Percentiles rank a stretch among this genome's conserved stretches.
These are phyloP conservation scores for Rhodotorula sp. DNA, from an alignment of 1,284 basidiomycete genomes.

Conservation along the genomic window DNA sequence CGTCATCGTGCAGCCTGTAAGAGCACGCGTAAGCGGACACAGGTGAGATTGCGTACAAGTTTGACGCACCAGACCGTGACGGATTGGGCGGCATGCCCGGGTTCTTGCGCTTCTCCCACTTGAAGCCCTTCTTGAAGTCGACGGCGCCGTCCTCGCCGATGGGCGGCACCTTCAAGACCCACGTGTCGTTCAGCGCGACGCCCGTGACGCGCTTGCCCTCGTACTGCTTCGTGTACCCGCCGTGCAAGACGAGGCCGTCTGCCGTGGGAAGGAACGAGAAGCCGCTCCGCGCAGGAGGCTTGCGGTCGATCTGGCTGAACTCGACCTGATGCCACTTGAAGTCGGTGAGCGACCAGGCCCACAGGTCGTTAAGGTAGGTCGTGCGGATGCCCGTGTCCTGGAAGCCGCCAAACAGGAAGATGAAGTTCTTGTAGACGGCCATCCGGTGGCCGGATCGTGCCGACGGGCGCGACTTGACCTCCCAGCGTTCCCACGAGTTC, in stretches of 20 bases:
- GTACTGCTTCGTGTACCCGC: constrained; percentile 91
- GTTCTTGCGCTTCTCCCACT: constrained; percentile 84
- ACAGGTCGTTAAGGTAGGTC: constrained; percentile 44
- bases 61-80: constrained; percentile 3
- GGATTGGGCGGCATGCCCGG: constrained; percentile 62
- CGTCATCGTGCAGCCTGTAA: constrained; percentile 74
- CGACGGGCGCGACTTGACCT: constrained; percentile 77
- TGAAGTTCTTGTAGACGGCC: constrained; percentile 85
- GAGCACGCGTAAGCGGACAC: neutral
- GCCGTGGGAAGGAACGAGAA: constrained; percentile 80
- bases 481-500: constrained; percentile 85
- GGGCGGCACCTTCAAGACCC: constrained; percentile 68
- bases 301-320: constrained; percentile 66
- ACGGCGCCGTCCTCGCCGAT: constrained; percentile 33
- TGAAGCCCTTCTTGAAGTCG: constrained; percentile 60
- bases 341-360: constrained; percentile 44
- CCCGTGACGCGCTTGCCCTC: constrained; percentile 80
- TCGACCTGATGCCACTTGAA: constrained; percentile 85
- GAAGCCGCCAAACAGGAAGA: constrained; percentile 71
- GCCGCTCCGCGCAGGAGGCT: constrained; percentile 72
- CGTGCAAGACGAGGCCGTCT: constrained; percentile 73
- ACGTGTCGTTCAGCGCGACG: constrained; percentile 85
- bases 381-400: constrained; percentile 42
- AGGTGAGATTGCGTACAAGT: no score
- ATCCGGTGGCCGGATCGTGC: constrained; percentile 87